Percentiles rank a stretch among this genome's conserved stretches.
Conservation (phyloP, 331 rosid genomes). For the Quercus phellos region DNA sequence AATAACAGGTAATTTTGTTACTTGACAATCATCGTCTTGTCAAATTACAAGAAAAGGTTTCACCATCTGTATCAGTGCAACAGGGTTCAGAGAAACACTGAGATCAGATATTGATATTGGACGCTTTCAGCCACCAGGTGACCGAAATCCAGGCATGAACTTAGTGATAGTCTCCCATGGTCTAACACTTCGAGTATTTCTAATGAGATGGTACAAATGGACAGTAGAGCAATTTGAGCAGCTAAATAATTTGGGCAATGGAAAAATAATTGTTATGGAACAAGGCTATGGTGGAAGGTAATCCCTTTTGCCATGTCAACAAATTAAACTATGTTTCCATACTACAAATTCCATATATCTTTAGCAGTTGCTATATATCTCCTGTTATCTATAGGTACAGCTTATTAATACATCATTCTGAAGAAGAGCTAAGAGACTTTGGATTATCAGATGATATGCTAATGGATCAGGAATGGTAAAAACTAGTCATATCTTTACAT, state of each 20-base stretch:
- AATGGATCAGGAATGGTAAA: constrained; percentile 75
- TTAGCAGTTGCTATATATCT: neutral
- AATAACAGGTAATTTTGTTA: constrained; percentile 52
- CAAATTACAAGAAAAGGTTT: neutral
- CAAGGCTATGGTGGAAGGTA: constrained; percentile 89
- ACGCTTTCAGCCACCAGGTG: constrained; percentile 71
- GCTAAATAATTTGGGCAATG: constrained; percentile 60
- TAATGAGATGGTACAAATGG: constrained; percentile 97
- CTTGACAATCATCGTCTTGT: neutral
- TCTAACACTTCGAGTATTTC: constrained; percentile 76
- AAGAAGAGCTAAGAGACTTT: constrained; percentile 60
- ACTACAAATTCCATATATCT: no score
- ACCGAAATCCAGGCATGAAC: constrained; percentile 51
- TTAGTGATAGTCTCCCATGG: constrained; percentile 83
- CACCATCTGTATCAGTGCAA: neutral
- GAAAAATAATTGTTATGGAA: constrained; percentile 67
- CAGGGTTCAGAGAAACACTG: constrained; percentile 89
- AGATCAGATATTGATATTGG: constrained; percentile 78
- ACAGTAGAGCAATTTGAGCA: constrained; percentile 72
- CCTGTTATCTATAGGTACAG: constrained; percentile 49
- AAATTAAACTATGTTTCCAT: no score
- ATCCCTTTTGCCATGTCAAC: no score
- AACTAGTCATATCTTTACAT: neutral
- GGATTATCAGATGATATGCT: constrained; percentile 84
- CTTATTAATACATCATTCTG: constrained; percentile 57